phyloP scores from a whole-genome alignment of 129 eudicot genomes.

The Lactuca sativa region DNA sequence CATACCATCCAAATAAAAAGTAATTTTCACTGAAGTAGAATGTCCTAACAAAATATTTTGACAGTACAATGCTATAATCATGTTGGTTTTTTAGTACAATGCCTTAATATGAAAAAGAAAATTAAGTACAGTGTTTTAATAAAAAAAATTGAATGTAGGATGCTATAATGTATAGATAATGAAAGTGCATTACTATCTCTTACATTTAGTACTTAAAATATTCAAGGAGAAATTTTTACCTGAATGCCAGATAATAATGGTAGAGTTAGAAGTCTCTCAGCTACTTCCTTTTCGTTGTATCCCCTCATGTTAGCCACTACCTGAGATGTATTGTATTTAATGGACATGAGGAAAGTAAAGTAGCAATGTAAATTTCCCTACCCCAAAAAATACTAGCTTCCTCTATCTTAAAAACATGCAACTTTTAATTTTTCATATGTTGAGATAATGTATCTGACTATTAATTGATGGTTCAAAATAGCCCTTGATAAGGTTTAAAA shows the following conservation, averaged over 20 bases:
- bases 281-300: constrained; percentile 80
- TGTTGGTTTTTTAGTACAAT: not conserved
- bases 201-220: not conserved
- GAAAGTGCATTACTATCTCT: not conserved
- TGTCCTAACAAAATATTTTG: not conserved
- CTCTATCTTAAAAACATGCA: constrained; percentile 4
- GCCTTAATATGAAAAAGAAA: not conserved
- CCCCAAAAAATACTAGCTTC: not conserved
- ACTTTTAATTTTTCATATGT: not conserved
- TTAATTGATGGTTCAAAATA: not conserved
- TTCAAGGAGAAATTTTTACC: constrained; percentile 43
- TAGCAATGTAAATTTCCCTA: not conserved
- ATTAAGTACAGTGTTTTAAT: not conserved
- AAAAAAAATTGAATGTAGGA: not conserved
- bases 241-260: constrained; percentile 82
- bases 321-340: constrained; percentile 41
- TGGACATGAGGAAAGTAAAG: not conserved
- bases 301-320: constrained; percentile 98
- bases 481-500: not conserved
- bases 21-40: not conserved
- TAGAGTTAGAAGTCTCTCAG: constrained; percentile 78
- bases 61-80: not conserved
- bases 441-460: not conserved
- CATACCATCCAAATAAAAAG: too few relatives aligned
- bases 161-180: too few relatives aligned